Evolutionary conservation across 1,139 yeast genomes (phyloP).

Genomic region (Lodderomyces oxycetoniae): DNA sequence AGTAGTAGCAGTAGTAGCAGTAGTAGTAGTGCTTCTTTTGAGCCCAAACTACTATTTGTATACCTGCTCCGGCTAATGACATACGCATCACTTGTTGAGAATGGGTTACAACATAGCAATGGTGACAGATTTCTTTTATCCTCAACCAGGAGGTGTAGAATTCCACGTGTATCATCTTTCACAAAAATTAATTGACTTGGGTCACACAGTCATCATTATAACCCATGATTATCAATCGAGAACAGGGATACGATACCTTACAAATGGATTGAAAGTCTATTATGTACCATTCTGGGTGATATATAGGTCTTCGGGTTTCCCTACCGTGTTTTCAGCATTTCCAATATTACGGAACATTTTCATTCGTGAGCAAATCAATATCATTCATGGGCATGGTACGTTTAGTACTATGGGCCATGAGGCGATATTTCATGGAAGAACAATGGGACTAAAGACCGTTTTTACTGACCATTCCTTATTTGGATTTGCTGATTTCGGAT

Average conservation of each 20-base stretch:
- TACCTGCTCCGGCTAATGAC: too few relatives aligned
- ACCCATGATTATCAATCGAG: slow-evolving; percentile 87
- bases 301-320: slow-evolving; percentile 79
- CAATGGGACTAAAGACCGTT: slow-evolving; percentile 89
- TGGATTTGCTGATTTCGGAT: slow-evolving; percentile 85
- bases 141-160: slow-evolving; percentile 98
- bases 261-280: slow-evolving; percentile 91
- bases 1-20: too few relatives aligned
- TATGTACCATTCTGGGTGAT: slow-evolving; percentile 79
- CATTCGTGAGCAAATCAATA: slow-evolving; percentile 77
- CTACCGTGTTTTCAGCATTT: slow-evolving; percentile 83
- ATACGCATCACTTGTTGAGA: not conserved
- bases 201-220: slow-evolving; percentile 86
- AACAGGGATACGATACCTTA: slow-evolving; percentile 71
- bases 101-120: slow-evolving; percentile 52
- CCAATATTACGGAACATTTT: slow-evolving; percentile 83
- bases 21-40: too few relatives aligned
- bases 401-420: slow-evolving; percentile 84
- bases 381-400: slow-evolving; percentile 95
- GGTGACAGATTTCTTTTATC: slow-evolving; percentile 97
- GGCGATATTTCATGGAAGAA: slow-evolving; percentile 81
- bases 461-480: slow-evolving; percentile 94
- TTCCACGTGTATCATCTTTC: slow-evolving; percentile 82
- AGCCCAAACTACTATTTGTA: too few relatives aligned
- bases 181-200: slow-evolving; percentile 74